Evolutionary conservation across 352 stramenopile genomes (phyloP).

Genomic region (Sclerospora graminicola): DNA sequence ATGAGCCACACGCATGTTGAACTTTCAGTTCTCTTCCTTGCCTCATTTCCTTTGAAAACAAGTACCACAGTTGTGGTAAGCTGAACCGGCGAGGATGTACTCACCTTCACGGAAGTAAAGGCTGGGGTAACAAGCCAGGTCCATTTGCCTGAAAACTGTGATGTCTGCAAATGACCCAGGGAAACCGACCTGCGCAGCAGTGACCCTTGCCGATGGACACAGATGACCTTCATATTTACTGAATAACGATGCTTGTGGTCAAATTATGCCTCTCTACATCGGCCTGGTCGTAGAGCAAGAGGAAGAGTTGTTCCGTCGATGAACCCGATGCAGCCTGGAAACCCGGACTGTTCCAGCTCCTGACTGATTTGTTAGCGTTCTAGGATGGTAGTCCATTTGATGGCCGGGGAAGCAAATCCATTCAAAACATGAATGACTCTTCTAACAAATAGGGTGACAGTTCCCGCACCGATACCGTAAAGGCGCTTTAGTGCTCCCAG

Average conservation of each 20-base stretch:
- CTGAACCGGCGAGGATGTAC: neutral
- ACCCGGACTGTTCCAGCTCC: neutral
- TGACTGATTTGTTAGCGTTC: neutral
- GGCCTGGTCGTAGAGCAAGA: neutral
- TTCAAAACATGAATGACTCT: neutral
- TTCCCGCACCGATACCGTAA: neutral
- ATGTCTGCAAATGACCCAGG: neutral
- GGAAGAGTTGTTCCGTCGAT: neutral
- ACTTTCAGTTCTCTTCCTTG: neutral
- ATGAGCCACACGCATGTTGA: neutral
- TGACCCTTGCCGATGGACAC: neutral
- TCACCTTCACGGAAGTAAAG: neutral
- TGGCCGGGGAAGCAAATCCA: neutral
- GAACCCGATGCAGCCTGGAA: neutral
- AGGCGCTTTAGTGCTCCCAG: neutral
- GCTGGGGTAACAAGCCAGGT: neutral
- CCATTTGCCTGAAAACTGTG: neutral
- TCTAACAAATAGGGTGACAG: neutral
- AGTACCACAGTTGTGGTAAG: neutral
- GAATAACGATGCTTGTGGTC: neutral
- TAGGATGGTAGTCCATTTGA: neutral
- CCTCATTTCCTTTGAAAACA: neutral
- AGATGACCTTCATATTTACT: neutral
- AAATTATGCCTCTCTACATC: neutral
- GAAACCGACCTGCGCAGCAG: neutral